Evolutionary conservation across 2,329 filamentous ascomycete genomes (phyloP), one percentile per base, ranked within the genome.

Genomic region (Colletotrichum scovillei): DNA sequence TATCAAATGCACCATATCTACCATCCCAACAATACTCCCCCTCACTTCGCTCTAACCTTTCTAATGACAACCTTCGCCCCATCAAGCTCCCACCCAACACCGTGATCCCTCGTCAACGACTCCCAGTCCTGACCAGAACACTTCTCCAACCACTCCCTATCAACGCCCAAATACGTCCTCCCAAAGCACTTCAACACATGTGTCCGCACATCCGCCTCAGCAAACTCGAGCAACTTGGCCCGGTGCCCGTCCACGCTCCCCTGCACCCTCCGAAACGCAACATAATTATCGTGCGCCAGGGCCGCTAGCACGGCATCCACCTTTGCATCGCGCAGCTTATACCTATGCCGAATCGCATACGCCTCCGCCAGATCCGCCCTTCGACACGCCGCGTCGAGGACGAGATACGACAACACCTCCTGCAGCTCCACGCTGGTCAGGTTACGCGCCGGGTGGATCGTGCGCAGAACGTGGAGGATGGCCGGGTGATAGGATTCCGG

Each of bases 401-500:
- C 91, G 30, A 95, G 88, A 78, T 98, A 97, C 38, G 91, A 90
- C 2, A 92, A 90, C 64, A 97, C 93, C 78, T 98, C 97, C 62
- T 92, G 90, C 4, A 95, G 83, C 79, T 98, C 95, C 6, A 92
- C 86, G 2, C 87, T 85, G 0, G 93, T 91, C 24, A 98, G 89
- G 4, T 92, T 92, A 63, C 92, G 89, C 2, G 86, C 82, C 0
- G 88, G 86, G 77, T 97, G 93, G 74, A 98, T 91, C 8, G 85
- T 84, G 57, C 91, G 88, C 14, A 99, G 86, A 2, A 98, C 88
- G 78, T 97, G 91, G 52, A 93, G 88, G 26, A 98, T 90, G 1
- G 96, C 95, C 0, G 96, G 95, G 75, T 96, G 93, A 81, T 98
- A 99, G 1, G 95, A 95, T 77, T 97, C 94, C 77, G 93, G 93